Evolutionary conservation across 139 green algal genomes (phyloP), one percentile per base, ranked within the genome.

Genomic region (Chlamydomonas sp.): DNA sequence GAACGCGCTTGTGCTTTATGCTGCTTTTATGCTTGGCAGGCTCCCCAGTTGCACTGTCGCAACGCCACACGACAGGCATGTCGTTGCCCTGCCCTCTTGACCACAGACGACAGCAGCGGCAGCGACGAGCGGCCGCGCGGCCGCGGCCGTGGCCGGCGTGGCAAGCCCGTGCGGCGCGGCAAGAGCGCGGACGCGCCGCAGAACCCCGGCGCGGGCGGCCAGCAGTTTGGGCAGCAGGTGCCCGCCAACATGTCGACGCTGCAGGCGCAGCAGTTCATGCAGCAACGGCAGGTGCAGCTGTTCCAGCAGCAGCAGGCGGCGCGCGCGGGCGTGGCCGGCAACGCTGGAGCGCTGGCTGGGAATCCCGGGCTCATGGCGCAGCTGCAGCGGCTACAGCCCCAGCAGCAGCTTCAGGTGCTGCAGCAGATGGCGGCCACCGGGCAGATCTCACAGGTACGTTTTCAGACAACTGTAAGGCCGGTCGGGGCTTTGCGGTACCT

Each of bases 381-480:
- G 85, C 89, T 89, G 81, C 78, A 80, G 58, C 60, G 10, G 18
- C 85, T 89, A 6, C 74, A 87, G 61, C 15, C 15, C 9, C 62
- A 77, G 16, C 78, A 73, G 71, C 89, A 90, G 79, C 66, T 79
- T 75, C 78, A 59, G 77, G 59, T 85, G 68, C 67, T 79, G 60
- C 85, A 84, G 77, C 49, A 74, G 31, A 49, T 49, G 31, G 31
- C 31, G 31, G 31, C 31, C 31, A 49, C 31, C 31, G 31, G 31
- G 31, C 31, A 49, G 31, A 49, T 49, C 31, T 49, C 31, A 49
- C 31, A 49, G 31, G 31, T 49, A 49, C 31, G 31, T 49, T 49
- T 49, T 49, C 31, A 49, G 31, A 49, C 31, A 49, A 49, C 31
- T 49, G 31, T 49, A 49, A 49, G 31, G 31, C 31, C 31, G 31